phyloP scores from a whole-genome alignment of 331 rosid species.

The Pyracantha coccinea region DNA sequence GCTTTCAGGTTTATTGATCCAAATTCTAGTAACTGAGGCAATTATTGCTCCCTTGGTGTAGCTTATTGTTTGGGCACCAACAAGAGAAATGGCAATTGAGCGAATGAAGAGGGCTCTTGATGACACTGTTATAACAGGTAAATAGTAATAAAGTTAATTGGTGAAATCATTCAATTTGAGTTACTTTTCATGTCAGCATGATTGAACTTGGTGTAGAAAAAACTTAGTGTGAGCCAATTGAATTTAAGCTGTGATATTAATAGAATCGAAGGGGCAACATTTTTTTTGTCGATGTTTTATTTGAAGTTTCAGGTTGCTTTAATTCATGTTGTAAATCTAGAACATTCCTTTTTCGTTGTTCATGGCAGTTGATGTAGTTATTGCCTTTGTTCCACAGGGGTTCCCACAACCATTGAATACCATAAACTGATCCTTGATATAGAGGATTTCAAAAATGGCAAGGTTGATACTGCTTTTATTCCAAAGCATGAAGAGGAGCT shows the following conservation, averaged over 20 bases:
- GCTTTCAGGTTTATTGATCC: neutral
- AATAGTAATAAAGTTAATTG: neutral
- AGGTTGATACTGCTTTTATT: slow-evolving; percentile 92
- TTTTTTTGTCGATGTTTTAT: neutral
- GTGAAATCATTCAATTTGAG: neutral
- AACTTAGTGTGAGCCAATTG: neutral
- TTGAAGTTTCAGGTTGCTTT: neutral
- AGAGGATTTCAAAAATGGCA: slow-evolving; percentile 92
- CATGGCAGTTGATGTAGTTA: neutral
- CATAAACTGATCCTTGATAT: slow-evolving; percentile 91
- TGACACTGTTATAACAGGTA: slow-evolving; percentile 50
- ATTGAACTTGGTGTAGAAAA: neutral
- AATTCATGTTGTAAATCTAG: neutral
- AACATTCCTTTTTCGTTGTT: neutral
- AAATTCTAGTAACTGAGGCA: neutral
- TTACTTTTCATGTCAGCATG: neutral
- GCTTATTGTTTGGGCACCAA: slow-evolving; percentile 99
- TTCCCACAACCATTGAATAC: slow-evolving; percentile 96
- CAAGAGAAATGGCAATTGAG: slow-evolving; percentile 90
- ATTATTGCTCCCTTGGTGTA: slow-evolving; percentile 16
- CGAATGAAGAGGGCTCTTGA: slow-evolving; percentile 85
- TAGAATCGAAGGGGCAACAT: neutral
- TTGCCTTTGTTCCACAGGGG: slow-evolving; percentile 46
- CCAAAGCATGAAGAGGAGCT: slow-evolving; percentile 92
- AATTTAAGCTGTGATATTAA: neutral